phyloP scores from a whole-genome alignment of 345 rosid genomes.

The Eutrema heterophyllum region DNA sequence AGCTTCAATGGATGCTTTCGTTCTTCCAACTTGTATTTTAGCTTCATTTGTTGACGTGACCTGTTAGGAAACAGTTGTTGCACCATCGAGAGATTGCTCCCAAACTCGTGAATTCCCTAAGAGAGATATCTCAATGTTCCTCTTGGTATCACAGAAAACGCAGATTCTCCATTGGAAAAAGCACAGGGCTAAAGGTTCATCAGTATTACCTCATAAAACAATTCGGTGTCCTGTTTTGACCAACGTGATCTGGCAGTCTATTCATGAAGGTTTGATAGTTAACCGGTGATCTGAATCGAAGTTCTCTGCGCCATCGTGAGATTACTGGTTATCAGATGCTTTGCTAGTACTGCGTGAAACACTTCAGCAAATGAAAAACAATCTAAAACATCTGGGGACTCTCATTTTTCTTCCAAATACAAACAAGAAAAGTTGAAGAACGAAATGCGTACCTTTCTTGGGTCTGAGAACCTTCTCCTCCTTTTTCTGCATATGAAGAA shows the following conservation, averaged over 20 bases:
- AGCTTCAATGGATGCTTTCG: no score
- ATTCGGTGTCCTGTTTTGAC: slow-evolving; percentile 68
- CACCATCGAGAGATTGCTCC: no score
- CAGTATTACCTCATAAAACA: no score
- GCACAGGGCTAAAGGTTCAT: no score
- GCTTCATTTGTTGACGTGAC: no score
- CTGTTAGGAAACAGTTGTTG: no score
- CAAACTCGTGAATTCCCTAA: no score
- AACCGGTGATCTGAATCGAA: not conserved
- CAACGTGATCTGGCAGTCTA: slow-evolving; percentile 45
- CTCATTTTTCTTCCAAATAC: slow-evolving; percentile 19
- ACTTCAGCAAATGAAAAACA: not conserved
- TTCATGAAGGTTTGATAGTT: slow-evolving; percentile 57
- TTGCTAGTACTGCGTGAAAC: not conserved
- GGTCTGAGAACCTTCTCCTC: not conserved
- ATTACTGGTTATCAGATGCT: not conserved
- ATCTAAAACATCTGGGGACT: not conserved
- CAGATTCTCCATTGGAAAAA: no score
- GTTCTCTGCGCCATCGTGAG: not conserved
- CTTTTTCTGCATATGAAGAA: no score
- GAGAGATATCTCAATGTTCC: no score
- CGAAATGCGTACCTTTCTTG: not conserved
- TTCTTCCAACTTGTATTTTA: no score
- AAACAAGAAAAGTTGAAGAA: not conserved
- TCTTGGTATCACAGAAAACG: no score